Evolutionary conservation across 257 asterid genomes (phyloP), one percentile per base, ranked within the genome.

Genomic region (Lantana camara): DNA sequence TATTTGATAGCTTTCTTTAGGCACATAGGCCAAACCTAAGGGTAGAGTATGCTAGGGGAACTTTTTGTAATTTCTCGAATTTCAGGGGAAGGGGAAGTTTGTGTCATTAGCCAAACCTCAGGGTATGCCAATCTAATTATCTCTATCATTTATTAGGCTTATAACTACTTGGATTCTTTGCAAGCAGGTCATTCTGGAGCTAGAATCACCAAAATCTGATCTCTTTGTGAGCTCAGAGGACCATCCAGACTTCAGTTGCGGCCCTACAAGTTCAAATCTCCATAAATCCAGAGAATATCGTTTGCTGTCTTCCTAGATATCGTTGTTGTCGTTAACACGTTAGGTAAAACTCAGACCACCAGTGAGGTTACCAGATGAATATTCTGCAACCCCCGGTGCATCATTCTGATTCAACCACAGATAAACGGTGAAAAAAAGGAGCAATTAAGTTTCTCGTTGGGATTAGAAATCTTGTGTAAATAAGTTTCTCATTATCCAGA

Each of bases 101-200:
- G n/a, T n/a, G n/a, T n/a, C n/a, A n/a, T n/a, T n/a, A n/a, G n/a
- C n/a, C n/a, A n/a, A n/a, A n/a, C n/a, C n/a, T n/a, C n/a, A n/a
- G n/a, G n/a, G n/a, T n/a, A n/a, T n/a, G n/a, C n/a, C n/a, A n/a
- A n/a, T n/a, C n/a, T n/a, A n/a, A n/a, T n/a, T n/a, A n/a, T n/a
- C n/a, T n/a, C n/a, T 27, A 27, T 27, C 2, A 27, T 27, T 27
- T 27, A 35, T 9, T 35, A 35, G 40, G 9, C 9, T 35, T 2
- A 35, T 35, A 35, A 44, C 56, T 21, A 24, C 52, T 42, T 60
- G 60, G 12, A 10, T 57, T 27, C 60, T 63, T 37, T 45, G 37
- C 19, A 46, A 73, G 64, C 82, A 93, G 99, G 87, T 84, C n/a
- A 58, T 90, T 34, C 73, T 93, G 55, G 99, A 93, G 77, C 77